Percentiles rank a stretch among this genome's conserved stretches.
Evolutionary conservation across 2,329 filamentous ascomycete genomes (phyloP).

Genomic region (Cercospora sojina): DNA sequence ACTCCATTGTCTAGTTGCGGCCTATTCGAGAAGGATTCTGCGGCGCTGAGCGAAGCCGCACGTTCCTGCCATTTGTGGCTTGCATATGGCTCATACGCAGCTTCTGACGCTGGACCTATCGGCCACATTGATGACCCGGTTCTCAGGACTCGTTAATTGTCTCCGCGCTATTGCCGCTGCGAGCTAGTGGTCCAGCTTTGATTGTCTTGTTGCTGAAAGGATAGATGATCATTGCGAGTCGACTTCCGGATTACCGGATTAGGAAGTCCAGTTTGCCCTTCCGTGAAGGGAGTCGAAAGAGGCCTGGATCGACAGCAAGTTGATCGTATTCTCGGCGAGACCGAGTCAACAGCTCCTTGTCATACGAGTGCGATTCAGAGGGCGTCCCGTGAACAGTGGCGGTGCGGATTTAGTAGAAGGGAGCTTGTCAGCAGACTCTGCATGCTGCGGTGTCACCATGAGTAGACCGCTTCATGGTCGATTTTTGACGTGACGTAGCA

Average conservation of each 20-base stretch:
- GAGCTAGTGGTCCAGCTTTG: neutral
- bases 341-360: neutral
- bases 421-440: neutral
- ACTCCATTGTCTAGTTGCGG: neutral
- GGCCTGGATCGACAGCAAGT: neutral
- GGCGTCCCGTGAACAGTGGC: neutral
- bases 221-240: neutral
- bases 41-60: neutral
- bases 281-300: neutral
- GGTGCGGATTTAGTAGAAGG: neutral
- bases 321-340: neutral
- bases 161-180: neutral
- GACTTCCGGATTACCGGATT: neutral
- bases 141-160: neutral
- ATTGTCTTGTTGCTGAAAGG: neutral
- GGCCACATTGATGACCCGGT: constrained; percentile 5
- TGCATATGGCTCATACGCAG: neutral
- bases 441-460: neutral
- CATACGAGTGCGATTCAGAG: neutral
- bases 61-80: neutral
- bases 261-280: neutral
- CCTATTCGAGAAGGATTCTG: neutral
- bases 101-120: neutral
- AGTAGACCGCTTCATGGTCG: neutral
- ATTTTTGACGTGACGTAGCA: neutral